Conservation (phyloP, 73 alveolate genomes). For the Stentor coeruleus region DNA sequence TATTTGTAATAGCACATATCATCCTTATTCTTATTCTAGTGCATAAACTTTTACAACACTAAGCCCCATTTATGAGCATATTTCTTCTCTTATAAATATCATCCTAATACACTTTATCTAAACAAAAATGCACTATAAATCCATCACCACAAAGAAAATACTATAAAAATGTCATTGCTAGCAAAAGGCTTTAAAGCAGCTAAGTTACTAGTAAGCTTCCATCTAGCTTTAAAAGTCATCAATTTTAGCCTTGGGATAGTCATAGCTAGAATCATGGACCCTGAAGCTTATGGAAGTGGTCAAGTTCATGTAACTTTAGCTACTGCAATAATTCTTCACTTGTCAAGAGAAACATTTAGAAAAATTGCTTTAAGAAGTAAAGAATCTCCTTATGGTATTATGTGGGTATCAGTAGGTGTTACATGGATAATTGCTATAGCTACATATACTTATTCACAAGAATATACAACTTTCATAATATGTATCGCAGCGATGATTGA, state of each 20-base stretch:
- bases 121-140: too few relatives aligned
- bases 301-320: background rate
- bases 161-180: background rate
- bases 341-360: slow-evolving; percentile 2
- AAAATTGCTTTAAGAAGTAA: background rate
- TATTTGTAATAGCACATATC: too few relatives aligned
- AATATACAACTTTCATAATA: background rate
- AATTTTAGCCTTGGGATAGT: background rate
- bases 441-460: background rate
- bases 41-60: too few relatives aligned
- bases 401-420: background rate
- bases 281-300: slow-evolving; percentile 15
- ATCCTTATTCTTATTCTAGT: too few relatives aligned
- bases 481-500: background rate
- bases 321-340: background rate
- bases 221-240: background rate
- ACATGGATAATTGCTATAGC: background rate
- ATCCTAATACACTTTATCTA: too few relatives aligned
- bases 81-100: too few relatives aligned
- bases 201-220: background rate
- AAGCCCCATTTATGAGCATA: too few relatives aligned
- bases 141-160: too few relatives aligned
- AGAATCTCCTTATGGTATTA: background rate
- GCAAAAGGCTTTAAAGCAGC: background rate
- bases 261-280: background rate